Evolutionary conservation across 352 stramenopile genomes (phyloP), one percentile per base, ranked within the genome.

Genomic region (Phytophthora uliginosa): DNA sequence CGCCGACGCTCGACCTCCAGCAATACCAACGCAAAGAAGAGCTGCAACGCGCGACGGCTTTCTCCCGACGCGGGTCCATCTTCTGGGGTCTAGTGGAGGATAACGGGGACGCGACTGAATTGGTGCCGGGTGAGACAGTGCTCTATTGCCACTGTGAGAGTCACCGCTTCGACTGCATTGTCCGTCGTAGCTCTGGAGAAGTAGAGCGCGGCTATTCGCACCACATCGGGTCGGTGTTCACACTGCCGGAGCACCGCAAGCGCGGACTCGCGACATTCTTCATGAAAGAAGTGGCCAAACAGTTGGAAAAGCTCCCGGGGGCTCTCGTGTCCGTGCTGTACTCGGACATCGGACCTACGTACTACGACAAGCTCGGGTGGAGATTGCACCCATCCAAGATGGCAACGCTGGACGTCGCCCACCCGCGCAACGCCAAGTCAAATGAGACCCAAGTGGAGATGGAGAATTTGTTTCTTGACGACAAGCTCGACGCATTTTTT

Each of bases 211-310:
- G 86, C 12, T 83, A 78, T 55, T 90, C 84, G 26, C 70, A 89
- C 62, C 81, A 92, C 42, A 86, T 92, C 33, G 84, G 80, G 28
- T 92, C 86, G 4, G 84, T 93, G 17, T 93, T 90, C 71, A 93
- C 86, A 22, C 73, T 90, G 8, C 83, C 83, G 8, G 56, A 74
- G 50, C 64, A 82, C 31, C 83, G 84, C 22, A 78, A 78, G 15
- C 64, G 79, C 52, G 84, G 86, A 13, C 83, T 91, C 51, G 84
- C 79, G 5, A 73, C 66, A 2, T 77, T 86, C 54, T 91, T 92
- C 59, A 47, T 92, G 26, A 61, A 31, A 15, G 52, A 78, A 34
- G 63, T 94, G 12, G 73, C 77, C 3, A 69, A 69, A 38, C 68
- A 79, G 3, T 62, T 91, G 59, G 47, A 31, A 52, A 17, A 69